Evolutionary conservation across 2,329 filamentous ascomycete species (phyloP), one percentile per base, ranked within the genome.

Genomic region (Zymoseptoria pseudotritici): DNA sequence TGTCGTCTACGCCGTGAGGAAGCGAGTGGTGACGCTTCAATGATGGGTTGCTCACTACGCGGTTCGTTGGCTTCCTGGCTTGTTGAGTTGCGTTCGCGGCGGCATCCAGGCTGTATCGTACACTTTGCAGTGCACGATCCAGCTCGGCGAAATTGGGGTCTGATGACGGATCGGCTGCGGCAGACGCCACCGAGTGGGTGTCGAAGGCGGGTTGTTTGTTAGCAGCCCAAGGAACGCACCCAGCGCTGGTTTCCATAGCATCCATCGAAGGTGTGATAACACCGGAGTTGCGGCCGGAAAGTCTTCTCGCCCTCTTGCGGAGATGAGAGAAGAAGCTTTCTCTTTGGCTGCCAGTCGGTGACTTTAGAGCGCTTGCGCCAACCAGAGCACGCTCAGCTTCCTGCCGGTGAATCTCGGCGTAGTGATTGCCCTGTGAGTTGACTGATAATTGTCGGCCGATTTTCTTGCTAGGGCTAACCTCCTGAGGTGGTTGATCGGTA

Each of bases 261-360:
- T 97, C 92, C 58, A 87, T 86, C 51, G 83, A 85, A 8, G 91
- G 88, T 19, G 91, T 90, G 60, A 88, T 85, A 7, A 90, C 87
- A 13, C 86, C 87, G 72, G 93, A 90, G 71, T 96, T 91, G 59
- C 93, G 87, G 53, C 94, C 94, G 24, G 94, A 99, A 62, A 99
- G 87, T 66, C 94, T 84, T 67, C 94, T 85, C 26, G 95, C 94
- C 56, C 93, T 87, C 76, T 99, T 99, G 59, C 94, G 85, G 7
- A 99, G 82, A 73, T 99, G 94, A 0, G 94, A 97, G 77, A 99
- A 99, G 80, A 99, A 99, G 75, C 94, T 91, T 74, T 99, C 94
- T 72, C 95, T 95, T 59, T 91, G 89, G 19, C 84, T 89, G 68
- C 83, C 87, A 0, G 87, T 86, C 3, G 91, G 90, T 5, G 91